These are phyloP conservation scores for Pholiota microspora DNA, from an alignment of 768 basidiomycete species.

Conservation along the genomic window DNA sequence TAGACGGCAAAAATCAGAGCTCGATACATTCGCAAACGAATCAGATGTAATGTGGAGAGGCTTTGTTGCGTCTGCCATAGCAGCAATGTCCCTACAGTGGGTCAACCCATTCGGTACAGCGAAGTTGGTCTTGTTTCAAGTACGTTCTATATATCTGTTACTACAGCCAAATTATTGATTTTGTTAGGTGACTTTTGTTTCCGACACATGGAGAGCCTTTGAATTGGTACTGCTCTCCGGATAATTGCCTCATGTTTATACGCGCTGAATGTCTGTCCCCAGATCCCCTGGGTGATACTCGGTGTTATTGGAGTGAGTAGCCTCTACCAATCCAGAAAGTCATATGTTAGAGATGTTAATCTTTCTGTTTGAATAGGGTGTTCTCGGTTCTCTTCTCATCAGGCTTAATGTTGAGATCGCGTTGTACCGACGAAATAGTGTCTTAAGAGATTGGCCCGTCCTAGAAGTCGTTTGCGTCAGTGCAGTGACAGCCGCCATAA, in stretches of 20 bases:
- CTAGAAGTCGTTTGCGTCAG: slow-evolving; percentile 61
- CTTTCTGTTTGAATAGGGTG: slow-evolving; percentile 49
- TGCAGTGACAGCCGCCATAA: slow-evolving; percentile 67
- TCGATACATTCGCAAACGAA: slow-evolving; percentile 67
- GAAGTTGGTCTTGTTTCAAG: slow-evolving; percentile 80
- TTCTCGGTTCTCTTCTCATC: slow-evolving; percentile 65
- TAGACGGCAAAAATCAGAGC: slow-evolving; percentile 33
- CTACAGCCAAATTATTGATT: not conserved
- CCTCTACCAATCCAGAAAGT: slow-evolving; percentile 6
- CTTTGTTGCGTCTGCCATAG: slow-evolving; percentile 88
- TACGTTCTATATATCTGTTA: slow-evolving; percentile 22
- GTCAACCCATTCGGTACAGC: slow-evolving; percentile 85
- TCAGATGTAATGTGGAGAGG: slow-evolving; percentile 82
- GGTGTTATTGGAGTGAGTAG: slow-evolving; percentile 55
- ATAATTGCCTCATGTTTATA: not conserved
- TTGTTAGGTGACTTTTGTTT: slow-evolving; percentile 51
- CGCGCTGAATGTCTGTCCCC: not conserved
- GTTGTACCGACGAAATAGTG: slow-evolving; percentile 55
- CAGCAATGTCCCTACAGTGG: slow-evolving; percentile 80
- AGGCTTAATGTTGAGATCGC: slow-evolving; percentile 64
- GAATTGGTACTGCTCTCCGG: slow-evolving; percentile 49
- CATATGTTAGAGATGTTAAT: too few species aligned
- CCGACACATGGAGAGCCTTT: slow-evolving; percentile 68
- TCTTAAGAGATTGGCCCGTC: slow-evolving; percentile 58
- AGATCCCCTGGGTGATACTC: slow-evolving; percentile 73